Percentiles rank a stretch among this genome's conserved stretches.
phyloP scores from a whole-genome alignment of 306 rosid species.

The Oemleria cerasiformis region DNA sequence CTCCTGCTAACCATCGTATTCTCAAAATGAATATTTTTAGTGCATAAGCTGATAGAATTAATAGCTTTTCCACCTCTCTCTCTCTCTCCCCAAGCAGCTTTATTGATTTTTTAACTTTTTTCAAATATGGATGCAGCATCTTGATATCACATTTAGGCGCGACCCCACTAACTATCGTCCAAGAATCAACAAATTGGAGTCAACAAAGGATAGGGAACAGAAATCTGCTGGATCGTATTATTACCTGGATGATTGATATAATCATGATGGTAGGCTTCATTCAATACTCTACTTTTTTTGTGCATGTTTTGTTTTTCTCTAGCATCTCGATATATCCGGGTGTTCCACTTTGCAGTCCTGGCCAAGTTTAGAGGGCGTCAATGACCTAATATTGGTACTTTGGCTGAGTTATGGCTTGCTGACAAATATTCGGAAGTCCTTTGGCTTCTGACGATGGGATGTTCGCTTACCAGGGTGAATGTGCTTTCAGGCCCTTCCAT shows the following conservation, averaged over 20 bases:
- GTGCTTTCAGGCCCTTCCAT: background rate
- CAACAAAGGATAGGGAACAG: conserved; percentile 92
- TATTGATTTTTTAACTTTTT: background rate
- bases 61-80: background rate
- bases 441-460: background rate
- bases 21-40: too few relatives aligned
- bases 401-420: background rate
- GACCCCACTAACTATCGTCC: conserved; percentile 96
- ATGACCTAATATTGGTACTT: background rate
- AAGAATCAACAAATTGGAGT: conserved; percentile 83
- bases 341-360: background rate
- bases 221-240: conserved; percentile 89
- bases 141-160: conserved; percentile 91
- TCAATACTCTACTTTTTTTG: background rate
- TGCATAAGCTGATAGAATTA: background rate
- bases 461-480: background rate
- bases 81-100: background rate
- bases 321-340: background rate
- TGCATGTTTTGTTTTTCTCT: background rate
- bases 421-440: background rate
- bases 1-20: background rate
- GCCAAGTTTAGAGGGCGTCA: background rate
- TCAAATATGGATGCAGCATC: conserved; percentile 38
- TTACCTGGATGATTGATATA: conserved; percentile 76
- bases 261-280: background rate